Conservation (phyloP, 768 basidiomycete genomes). For the Chalciporus pseudorubinellus region DNA sequence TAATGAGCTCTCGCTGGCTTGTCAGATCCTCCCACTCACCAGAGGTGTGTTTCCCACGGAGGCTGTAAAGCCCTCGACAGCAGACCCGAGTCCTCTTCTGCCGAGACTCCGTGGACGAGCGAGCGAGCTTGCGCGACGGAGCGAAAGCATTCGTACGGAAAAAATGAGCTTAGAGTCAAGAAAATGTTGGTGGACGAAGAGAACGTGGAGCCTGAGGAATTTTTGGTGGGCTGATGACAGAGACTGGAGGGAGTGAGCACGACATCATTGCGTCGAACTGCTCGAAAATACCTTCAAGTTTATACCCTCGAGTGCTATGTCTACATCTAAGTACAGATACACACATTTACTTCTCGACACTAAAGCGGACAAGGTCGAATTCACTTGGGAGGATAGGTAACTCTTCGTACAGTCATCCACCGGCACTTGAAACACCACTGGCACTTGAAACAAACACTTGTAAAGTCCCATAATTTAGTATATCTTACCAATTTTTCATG, state of each 20-base stretch:
- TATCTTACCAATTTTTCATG: no score
- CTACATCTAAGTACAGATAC: no score
- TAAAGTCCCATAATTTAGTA: no score
- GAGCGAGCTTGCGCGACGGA: slow-evolving; percentile 32
- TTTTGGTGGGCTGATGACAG: not conserved
- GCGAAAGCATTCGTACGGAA: slow-evolving; percentile 26
- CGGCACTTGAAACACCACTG: no score
- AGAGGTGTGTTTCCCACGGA: slow-evolving; percentile 94
- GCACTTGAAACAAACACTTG: no score
- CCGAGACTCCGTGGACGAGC: slow-evolving; percentile 7
- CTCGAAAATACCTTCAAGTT: no score
- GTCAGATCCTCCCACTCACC: slow-evolving; percentile 41
- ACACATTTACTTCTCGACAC: no score
- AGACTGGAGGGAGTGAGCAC: slow-evolving; percentile 6
- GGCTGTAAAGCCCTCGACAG: slow-evolving; percentile 78
- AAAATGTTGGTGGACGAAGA: not conserved
- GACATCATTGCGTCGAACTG: slow-evolving; percentile 16
- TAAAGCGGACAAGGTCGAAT: no score
- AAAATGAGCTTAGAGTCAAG: not conserved
- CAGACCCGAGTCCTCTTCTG: slow-evolving; percentile 38
- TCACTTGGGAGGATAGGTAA: no score
- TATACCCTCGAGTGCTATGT: no score
- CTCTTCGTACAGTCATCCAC: no score
- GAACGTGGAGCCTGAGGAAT: not conserved
- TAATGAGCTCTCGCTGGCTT: not conserved